A percentile compares a stretch with the other conserved stretches of the same genome.
Conservation (phyloP, 129 eudicot genomes). For the Calendula officinalis region DNA sequence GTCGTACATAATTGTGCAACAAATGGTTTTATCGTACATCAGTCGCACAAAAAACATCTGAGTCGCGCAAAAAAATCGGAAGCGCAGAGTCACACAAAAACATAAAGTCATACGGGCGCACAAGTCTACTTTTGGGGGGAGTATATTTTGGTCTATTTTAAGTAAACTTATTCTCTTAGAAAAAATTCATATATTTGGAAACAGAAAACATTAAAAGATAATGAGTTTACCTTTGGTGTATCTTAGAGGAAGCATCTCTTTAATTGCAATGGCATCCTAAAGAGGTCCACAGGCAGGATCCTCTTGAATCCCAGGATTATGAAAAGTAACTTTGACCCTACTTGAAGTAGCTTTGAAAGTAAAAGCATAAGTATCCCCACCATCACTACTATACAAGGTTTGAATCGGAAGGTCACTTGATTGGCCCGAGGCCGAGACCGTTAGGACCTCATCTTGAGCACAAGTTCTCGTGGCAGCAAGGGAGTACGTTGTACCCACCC, state of each 20-base stretch:
- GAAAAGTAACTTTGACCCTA: slow-evolving; percentile 38
- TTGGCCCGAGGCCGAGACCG: slow-evolving; percentile 34
- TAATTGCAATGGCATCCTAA: slow-evolving; percentile 60
- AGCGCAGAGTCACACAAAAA: too few relatives aligned
- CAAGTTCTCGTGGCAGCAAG: slow-evolving; percentile 58
- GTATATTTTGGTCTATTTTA: too few relatives aligned
- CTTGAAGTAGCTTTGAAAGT: slow-evolving; percentile 48
- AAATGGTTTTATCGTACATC: too few relatives aligned
- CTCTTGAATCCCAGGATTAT: slow-evolving; percentile 62
- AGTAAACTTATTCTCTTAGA: too few relatives aligned
- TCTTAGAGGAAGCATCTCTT: slow-evolving; percentile 42
- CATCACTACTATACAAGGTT: slow-evolving; percentile 56
- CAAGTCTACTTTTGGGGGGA: too few relatives aligned
- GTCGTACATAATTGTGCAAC: too few relatives aligned
- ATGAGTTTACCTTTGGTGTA: slow-evolving; percentile 35
- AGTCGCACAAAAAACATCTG: too few relatives aligned
- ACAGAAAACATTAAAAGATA: neutral
- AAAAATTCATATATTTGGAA: too few relatives aligned
- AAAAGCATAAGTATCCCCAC: slow-evolving; percentile 70
- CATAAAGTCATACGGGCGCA: too few relatives aligned
- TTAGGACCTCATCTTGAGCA: slow-evolving; percentile 59
- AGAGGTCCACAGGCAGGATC: slow-evolving; percentile 70
- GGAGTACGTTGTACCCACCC: slow-evolving; percentile 36
- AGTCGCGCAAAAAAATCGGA: too few relatives aligned
- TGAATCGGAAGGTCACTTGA: slow-evolving; percentile 51